These are phyloP conservation scores for Trichosporon asahii DNA, from an alignment of 1,284 basidiomycete genomes.

Conservation along the genomic window DNA sequence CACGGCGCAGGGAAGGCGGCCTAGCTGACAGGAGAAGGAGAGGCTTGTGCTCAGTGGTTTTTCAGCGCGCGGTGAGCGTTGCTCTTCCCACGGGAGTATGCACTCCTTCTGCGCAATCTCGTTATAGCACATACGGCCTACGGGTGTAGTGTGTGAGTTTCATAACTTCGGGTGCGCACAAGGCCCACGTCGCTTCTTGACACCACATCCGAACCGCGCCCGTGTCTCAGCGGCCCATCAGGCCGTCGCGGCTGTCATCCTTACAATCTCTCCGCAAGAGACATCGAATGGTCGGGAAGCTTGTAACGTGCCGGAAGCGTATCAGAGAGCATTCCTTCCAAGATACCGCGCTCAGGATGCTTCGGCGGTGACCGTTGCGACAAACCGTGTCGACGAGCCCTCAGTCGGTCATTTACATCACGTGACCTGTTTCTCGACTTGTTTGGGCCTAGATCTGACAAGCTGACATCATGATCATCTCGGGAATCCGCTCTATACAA, in stretches of 20 bases:
- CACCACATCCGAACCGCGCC: neutral
- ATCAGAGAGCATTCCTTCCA: no score
- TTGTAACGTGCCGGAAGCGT: no score
- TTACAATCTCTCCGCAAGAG: neutral
- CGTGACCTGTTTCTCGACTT: neutral
- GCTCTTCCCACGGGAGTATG: neutral
- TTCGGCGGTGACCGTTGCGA: no score
- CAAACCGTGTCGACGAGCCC: no score
- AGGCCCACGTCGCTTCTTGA: neutral
- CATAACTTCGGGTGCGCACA: neutral
- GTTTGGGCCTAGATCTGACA: neutral
- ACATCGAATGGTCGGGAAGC: no score
- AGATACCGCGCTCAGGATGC: no score
- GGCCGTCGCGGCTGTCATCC: neutral
- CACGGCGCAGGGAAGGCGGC: neutral
- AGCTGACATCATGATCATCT: neutral
- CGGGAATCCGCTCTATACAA: neutral
- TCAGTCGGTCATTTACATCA: neutral
- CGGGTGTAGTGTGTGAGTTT: neutral
- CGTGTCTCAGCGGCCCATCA: neutral
- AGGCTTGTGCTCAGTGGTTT: neutral
- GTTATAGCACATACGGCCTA: neutral
- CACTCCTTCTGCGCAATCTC: neutral
- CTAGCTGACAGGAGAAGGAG: neutral
- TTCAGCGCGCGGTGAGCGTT: neutral